Evolutionary conservation across 2,329 filamentous ascomycete genomes (phyloP).

Genomic region (Pseudogymnoascus sp.): DNA sequence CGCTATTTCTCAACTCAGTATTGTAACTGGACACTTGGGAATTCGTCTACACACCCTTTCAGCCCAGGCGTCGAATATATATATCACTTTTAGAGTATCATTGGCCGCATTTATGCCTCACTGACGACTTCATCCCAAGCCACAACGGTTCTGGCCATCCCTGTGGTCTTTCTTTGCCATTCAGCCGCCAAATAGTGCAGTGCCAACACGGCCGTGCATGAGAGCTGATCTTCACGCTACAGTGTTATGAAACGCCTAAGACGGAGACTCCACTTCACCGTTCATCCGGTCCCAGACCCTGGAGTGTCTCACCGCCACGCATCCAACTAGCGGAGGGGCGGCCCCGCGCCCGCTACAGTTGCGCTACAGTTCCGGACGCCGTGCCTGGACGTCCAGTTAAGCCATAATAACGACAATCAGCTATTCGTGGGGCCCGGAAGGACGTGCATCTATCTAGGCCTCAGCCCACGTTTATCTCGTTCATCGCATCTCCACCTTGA

Average conservation of each 20-base stretch:
- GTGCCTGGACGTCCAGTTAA: background rate
- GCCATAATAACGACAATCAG: background rate
- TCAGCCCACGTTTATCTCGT: background rate
- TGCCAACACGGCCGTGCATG: background rate
- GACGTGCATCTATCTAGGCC: background rate
- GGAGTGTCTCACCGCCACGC: background rate
- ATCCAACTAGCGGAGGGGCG: background rate
- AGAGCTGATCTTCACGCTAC: background rate
- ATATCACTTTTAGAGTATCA: background rate
- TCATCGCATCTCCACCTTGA: constrained; percentile 1
- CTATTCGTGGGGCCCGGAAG: background rate
- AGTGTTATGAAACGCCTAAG: background rate
- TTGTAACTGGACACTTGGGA: background rate
- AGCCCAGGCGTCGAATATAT: background rate
- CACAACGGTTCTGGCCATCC: background rate
- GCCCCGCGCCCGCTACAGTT: background rate
- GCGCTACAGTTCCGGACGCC: background rate
- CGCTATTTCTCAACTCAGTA: background rate
- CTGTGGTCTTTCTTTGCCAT: background rate
- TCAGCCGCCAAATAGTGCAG: background rate
- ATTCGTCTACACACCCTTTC: background rate
- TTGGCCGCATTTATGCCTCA: background rate
- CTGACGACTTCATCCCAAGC: background rate
- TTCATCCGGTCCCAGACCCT: background rate
- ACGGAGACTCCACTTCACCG: background rate